phyloP scores from a whole-genome alignment of 352 stramenopile species.

The Phytophthora pinifolia region DNA sequence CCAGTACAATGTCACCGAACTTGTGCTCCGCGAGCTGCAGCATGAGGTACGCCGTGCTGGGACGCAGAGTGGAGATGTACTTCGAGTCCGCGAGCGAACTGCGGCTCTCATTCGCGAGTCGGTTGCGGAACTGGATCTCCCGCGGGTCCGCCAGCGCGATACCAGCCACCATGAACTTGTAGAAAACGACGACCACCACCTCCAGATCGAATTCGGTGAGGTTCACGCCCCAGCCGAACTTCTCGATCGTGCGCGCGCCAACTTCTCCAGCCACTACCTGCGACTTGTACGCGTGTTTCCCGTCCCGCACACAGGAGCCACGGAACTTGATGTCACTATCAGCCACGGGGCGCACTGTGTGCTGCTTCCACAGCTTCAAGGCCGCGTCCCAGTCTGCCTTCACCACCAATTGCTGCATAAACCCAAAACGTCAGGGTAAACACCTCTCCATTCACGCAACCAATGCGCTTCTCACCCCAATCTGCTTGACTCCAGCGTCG shows the following conservation, averaged over 20 bases:
- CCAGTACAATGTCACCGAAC: conserved; percentile 64
- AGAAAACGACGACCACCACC: conserved; percentile 74
- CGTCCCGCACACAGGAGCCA: conserved; percentile 78
- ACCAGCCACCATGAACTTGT: conserved; percentile 65
- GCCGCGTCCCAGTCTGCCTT: conserved; percentile 54
- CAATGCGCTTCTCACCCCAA: conserved; percentile 43
- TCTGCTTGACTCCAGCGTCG: conserved; percentile 50
- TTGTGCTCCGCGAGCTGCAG: conserved; percentile 59
- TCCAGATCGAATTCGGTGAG: conserved; percentile 70
- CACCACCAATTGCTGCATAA: conserved; percentile 45
- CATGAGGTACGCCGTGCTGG: conserved; percentile 79
- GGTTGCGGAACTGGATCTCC: conserved; percentile 65
- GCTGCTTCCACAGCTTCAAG: conserved; percentile 58
- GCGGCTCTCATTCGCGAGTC: conserved; percentile 70
- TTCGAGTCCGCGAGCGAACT: conserved; percentile 49
- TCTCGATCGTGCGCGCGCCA: conserved; percentile 51
- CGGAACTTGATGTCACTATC: conserved; percentile 52
- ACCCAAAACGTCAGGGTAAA: conserved; percentile 6
- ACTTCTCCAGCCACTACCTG: conserved; percentile 63
- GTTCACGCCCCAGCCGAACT: conserved; percentile 65
- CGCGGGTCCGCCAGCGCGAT: conserved; percentile 61
- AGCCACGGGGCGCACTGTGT: conserved; percentile 26
- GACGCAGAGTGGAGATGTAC: conserved; percentile 77
- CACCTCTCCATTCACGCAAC: background rate
- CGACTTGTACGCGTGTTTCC: conserved; percentile 73